phyloP scores from a whole-genome alignment of 441 rosid genomes.

The Adansonia madagascariensis region DNA sequence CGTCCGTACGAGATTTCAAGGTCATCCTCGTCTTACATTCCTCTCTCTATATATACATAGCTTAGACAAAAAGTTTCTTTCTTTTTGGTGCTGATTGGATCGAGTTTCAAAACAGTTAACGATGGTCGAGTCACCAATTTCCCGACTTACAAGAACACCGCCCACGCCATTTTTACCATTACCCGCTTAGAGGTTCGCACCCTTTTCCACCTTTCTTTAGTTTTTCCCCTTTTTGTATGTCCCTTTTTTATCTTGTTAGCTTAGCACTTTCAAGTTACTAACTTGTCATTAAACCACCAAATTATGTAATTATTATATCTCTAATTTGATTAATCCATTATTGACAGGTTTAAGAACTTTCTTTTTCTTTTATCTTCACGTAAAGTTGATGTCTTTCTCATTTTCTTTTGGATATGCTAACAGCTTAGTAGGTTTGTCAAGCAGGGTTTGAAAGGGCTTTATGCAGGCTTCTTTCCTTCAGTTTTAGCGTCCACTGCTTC shows the following conservation, averaged over 20 bases:
- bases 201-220: background rate
- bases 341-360: background rate
- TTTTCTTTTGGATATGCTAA: background rate
- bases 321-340: too few relatives aligned
- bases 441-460: slow-evolving; percentile 86
- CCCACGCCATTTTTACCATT: slow-evolving; percentile 74
- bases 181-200: slow-evolving; percentile 71
- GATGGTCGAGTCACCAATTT: slow-evolving; percentile 69
- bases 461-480: slow-evolving; percentile 88
- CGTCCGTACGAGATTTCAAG: slow-evolving; percentile 92
- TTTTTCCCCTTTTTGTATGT: background rate
- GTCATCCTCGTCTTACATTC: slow-evolving; percentile 34
- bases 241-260: too few relatives aligned
- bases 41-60: background rate
- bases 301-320: too few relatives aligned
- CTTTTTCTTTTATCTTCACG: background rate
- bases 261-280: too few relatives aligned
- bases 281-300: too few relatives aligned
- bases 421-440: background rate
- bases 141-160: slow-evolving; percentile 80
- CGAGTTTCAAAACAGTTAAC: slow-evolving; percentile 46
- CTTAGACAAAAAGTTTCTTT: slow-evolving; percentile 4
- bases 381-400: background rate
- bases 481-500: slow-evolving; percentile 84
- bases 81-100: slow-evolving; percentile 19